Conservation (phyloP, 345 rosid species). For the Bruguiera parviflora region DNA sequence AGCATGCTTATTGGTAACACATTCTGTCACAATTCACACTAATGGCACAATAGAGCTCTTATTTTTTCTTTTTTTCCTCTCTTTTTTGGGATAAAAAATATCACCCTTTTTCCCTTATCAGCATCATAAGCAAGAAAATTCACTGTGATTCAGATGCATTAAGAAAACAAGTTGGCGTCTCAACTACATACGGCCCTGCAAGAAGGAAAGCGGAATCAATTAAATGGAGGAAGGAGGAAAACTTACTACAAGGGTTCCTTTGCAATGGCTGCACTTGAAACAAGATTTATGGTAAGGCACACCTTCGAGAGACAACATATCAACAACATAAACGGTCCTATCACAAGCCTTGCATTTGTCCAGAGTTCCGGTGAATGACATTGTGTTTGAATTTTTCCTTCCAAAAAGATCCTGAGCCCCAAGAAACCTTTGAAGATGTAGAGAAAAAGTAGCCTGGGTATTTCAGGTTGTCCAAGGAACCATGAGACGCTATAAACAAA, state of each 20-base stretch:
- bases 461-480: neutral
- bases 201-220: neutral
- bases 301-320: slow-evolving; percentile 82
- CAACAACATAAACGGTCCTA: slow-evolving; percentile 84
- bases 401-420: neutral
- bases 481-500: neutral
- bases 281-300: slow-evolving; percentile 83
- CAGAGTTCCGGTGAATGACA: slow-evolving; percentile 88
- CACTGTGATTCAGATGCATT: no score
- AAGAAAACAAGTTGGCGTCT: no score
- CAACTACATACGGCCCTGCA: no score
- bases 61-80: no score
- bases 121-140: no score
- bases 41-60: no score
- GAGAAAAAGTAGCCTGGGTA: neutral
- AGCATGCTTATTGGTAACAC: no score
- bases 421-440: slow-evolving; percentile 7
- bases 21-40: no score
- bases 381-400: slow-evolving; percentile 11
- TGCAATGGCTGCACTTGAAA: slow-evolving; percentile 94
- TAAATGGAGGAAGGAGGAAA: neutral
- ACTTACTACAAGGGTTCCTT: slow-evolving; percentile 72
- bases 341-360: slow-evolving; percentile 94
- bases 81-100: no score
- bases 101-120: no score